Evolutionary conservation across 1,284 basidiomycete species (phyloP), one percentile per base, ranked within the genome.

Genomic region (Rhodotorula sp.): DNA sequence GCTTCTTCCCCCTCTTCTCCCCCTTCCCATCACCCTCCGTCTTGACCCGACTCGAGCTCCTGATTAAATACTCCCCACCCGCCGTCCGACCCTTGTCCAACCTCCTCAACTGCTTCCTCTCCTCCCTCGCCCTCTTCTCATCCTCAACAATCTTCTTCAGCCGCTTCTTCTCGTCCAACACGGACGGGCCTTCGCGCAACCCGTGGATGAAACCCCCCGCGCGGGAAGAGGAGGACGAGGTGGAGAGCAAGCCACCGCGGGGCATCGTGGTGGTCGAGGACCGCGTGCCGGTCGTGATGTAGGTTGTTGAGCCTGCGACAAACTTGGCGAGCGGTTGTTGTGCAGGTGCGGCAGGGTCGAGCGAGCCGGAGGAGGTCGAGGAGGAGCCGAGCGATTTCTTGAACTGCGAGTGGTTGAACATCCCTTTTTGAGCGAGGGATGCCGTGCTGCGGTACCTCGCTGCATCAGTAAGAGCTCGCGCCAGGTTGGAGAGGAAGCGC

Each of bases 121-220:
- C 68, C 27, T 24, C n/a, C 52, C 64, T 46, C 44, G 61, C 66
- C 10, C 36, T 32, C 57, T 39, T 36, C 8, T 65, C 59, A 24
- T 55, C 62, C n/a, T 56, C 24, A 11, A 44, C 58, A 39, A 62
- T 55, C 30, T 66, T 34, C 52, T 52, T 48, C 47, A 49, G 24
- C 20, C 65, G 53, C 64, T 63, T 66, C 49, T 52, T 54, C 62
- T 64, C 63, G 17, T 68, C 64, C 13, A 36, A 56, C 24, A 71
- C 68, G 17, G 56, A 44, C 20, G 66, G 66, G 4, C 72, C 72
- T n/a, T 73, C 72, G 7, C 68, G 24, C 9, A 73, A 44, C 5
- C 68, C 68, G 7, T 53, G 47, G 36, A 71, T 52, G 55, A 66
- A 73, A 1, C 71, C 62, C 0, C 58, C 60, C 59, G 13, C 64